Conservation (phyloP, 495 filamentous ascomycete species). For the Oidiodendron maius region DNA sequence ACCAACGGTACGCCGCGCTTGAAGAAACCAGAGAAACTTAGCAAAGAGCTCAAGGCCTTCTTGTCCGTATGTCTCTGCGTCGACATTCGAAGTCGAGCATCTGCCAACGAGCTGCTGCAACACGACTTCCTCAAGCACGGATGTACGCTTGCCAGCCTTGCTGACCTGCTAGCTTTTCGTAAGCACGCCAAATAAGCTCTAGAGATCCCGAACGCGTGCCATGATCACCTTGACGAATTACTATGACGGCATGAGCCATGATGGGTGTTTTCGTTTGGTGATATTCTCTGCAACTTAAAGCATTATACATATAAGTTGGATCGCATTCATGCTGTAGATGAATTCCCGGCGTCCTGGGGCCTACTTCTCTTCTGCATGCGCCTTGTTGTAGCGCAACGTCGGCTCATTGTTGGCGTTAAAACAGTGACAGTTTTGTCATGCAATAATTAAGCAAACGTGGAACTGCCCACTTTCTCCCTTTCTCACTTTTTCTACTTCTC, state of each 20-base stretch:
- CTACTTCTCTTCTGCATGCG: slow-evolving; percentile 11
- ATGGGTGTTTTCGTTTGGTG: slow-evolving; percentile 6
- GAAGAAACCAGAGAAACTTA: slow-evolving; percentile 95
- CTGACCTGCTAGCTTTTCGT: slow-evolving; percentile 74
- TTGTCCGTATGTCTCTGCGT: slow-evolving; percentile 93
- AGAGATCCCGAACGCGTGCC: neutral
- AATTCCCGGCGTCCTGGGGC: slow-evolving; percentile 17
- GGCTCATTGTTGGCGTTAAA: slow-evolving; percentile 6
- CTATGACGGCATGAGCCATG: neutral
- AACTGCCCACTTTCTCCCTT: slow-evolving; percentile 1
- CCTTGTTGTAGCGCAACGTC: slow-evolving; percentile 1
- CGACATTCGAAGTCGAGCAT: slow-evolving; percentile 90
- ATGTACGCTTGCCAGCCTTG: slow-evolving; percentile 73
- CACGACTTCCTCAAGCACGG: slow-evolving; percentile 75
- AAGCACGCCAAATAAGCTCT: slow-evolving; percentile 22
- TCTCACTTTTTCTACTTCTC: neutral
- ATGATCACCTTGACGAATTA: neutral
- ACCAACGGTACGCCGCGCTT: slow-evolving; percentile 95
- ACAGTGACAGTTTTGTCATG: neutral
- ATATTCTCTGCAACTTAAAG: slow-evolving; percentile 9
- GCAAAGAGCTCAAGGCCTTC: slow-evolving; percentile 94
- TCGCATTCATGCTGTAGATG: slow-evolving; percentile 13
- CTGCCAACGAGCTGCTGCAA: slow-evolving; percentile 75
- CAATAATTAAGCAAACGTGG: neutral
- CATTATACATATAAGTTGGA: slow-evolving; percentile 15